A percentile compares a stretch with the other conserved stretches of the same genome.
phyloP scores from a whole-genome alignment of 345 rosid species.

The Iberis pinnata region DNA sequence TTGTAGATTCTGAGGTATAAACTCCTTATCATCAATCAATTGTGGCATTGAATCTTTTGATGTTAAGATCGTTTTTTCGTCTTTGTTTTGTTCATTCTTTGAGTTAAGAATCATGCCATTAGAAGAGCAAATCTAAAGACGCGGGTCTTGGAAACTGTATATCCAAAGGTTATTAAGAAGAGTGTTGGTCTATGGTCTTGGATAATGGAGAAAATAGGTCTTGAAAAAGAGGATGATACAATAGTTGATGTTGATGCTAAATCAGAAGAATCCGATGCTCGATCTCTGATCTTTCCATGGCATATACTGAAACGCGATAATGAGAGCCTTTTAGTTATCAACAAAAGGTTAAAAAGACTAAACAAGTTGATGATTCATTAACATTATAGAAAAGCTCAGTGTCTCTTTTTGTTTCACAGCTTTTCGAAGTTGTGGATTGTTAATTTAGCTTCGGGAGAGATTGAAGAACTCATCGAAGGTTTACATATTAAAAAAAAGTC shows the following conservation, averaged over 20 bases:
- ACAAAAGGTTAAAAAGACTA: constrained; percentile 46
- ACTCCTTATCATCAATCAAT: constrained; percentile 4
- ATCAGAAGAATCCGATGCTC: constrained; percentile 43
- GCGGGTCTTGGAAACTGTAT: constrained; percentile 81
- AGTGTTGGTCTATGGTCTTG: constrained; percentile 56
- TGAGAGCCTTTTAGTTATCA: constrained; percentile 42
- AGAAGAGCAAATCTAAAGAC: constrained; percentile 74
- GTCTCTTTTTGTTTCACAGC: constrained; percentile 41
- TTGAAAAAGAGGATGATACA: constrained; percentile 37
- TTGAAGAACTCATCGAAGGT: constrained; percentile 66
- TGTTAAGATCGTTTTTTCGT: constrained; percentile 4
- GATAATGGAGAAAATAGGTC: constrained; percentile 54
- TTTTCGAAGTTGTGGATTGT: constrained; percentile 69
- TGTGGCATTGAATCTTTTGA: background rate
- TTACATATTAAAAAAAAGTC: constrained; percentile 19
- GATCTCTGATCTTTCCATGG: constrained; percentile 66
- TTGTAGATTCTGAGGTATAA: constrained; percentile 93
- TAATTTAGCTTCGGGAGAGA: constrained; percentile 59
- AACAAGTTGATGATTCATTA: constrained; percentile 3
- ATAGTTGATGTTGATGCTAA: constrained; percentile 34
- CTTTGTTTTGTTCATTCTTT: background rate
- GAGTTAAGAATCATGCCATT: constrained; percentile 74
- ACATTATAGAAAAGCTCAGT: background rate
- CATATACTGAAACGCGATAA: constrained; percentile 58
- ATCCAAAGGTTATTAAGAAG: constrained; percentile 47